Base-by-base conservation (phyloP, 2,329 filamentous ascomycete genomes). In the Coniochaeta sp. region DNA sequence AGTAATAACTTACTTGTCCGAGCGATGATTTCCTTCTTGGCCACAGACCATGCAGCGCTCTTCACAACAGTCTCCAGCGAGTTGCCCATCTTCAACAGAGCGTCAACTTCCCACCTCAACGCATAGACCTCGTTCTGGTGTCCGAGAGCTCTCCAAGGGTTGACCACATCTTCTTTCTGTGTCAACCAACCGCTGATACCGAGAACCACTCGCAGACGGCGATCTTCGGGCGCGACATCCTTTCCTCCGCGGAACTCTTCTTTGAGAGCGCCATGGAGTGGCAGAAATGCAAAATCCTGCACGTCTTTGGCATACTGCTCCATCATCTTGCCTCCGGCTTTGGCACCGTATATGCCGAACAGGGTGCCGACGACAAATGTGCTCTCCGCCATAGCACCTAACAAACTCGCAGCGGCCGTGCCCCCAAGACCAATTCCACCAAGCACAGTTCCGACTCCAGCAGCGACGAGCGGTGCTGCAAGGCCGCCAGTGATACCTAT, bases 311-410 rank as follows among this genome's bases (percentile, higher is more conserved):
- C 84, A 71, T 96, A 96, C n/a, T 88, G 81, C 64, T 96, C 91
- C 81, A 97, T 89, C 80, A 93, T 91, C 71, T 92, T 88, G 58
- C 87, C 86, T 0, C 89, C 90, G 81, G 96, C 93, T 38, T 88
- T 85, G 1, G 88, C 87, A 50, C 90, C 90, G 70, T 96, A 96
- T n/a, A 95, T 90, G 9, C 95, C 95, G 69, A 98, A 97, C 43
- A 98, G 77, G 40, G 89, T 86, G 17, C 93, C 93, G 33, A 96
- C 88, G 47, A 92, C 79, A 17, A 95, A 83, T 6, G 88, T 85
- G 63, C 89, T 95, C 40, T 93, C 88, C 1, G 91, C 89, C 68
- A 97, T 80, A 19, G 87, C 82, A 12, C 93, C 93, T 0, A 98
- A 77, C 59, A 96, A 85, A 1, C 86, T 86, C 22, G 92, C 91